These are phyloP conservation scores for Apophysomyces elegans DNA, from an alignment of 371 early-diverging fungal species.

Conservation along the genomic window DNA sequence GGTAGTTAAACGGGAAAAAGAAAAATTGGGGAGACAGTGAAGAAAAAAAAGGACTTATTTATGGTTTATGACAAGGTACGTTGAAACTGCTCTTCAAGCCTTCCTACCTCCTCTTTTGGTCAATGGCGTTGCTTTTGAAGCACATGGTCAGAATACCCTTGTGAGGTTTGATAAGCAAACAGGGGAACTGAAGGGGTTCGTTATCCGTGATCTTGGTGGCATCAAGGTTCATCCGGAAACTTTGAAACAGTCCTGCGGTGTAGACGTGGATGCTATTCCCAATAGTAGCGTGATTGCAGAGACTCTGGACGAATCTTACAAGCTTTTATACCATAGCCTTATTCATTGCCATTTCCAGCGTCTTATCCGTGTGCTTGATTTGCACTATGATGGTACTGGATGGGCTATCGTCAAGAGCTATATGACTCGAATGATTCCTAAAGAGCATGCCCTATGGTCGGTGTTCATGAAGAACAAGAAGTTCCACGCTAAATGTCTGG, in stretches of 20 bases:
- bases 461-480: slow-evolving; percentile 50
- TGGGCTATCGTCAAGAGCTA: slow-evolving; percentile 65
- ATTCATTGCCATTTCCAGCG: slow-evolving; percentile 71
- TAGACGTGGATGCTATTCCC: slow-evolving; percentile 59
- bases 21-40: too few species aligned
- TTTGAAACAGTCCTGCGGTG: slow-evolving; percentile 45
- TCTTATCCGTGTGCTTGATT: slow-evolving; percentile 65
- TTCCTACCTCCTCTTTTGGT: slow-evolving; percentile 67
- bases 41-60: too few species aligned
- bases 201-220: slow-evolving; percentile 80
- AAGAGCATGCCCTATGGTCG: slow-evolving; percentile 48
- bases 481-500: slow-evolving; percentile 64
- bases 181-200: slow-evolving; percentile 65
- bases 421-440: slow-evolving; percentile 51
- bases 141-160: slow-evolving; percentile 74
- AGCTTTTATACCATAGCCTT: slow-evolving; percentile 72
- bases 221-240: slow-evolving; percentile 65
- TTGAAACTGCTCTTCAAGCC: slow-evolving; percentile 57
- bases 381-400: slow-evolving; percentile 68
- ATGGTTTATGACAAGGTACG: slow-evolving; percentile 28
- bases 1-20: slow-evolving; percentile 25
- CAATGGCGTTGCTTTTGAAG: slow-evolving; percentile 77
- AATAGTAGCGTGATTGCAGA: slow-evolving; percentile 62
- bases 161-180: slow-evolving; percentile 62
- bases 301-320: slow-evolving; percentile 59